phyloP scores from a whole-genome alignment of 495 filamentous ascomycete species.

The Daldinia caldariorum region DNA sequence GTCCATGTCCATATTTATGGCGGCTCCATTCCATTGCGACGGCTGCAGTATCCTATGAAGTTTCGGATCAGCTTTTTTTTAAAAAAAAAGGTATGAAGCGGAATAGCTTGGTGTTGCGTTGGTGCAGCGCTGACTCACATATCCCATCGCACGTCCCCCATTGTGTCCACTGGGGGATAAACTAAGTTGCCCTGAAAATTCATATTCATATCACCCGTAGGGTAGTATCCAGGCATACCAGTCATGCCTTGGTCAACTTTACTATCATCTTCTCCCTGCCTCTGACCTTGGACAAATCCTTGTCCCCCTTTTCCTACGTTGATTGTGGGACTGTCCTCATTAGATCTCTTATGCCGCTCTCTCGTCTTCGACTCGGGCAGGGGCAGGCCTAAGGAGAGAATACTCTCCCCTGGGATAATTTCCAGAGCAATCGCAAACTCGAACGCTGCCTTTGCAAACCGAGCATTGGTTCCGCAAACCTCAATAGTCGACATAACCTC shows the following conservation, averaged over 20 bases:
- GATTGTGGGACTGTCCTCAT: background rate
- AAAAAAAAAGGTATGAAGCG: background rate
- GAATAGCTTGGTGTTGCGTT: background rate
- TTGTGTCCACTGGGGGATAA: slow-evolving; percentile 5
- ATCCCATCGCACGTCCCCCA: slow-evolving; percentile 39
- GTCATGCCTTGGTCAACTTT: slow-evolving; percentile 16
- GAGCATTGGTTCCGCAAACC: slow-evolving; percentile 38
- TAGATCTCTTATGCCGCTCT: background rate
- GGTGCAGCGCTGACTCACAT: slow-evolving; percentile 25
- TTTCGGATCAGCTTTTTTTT: slow-evolving; percentile 13
- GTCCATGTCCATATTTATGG: slow-evolving; percentile 40
- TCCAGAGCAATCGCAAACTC: slow-evolving; percentile 34
- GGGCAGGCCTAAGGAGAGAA: slow-evolving; percentile 13
- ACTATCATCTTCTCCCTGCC: background rate
- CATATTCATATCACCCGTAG: slow-evolving; percentile 6
- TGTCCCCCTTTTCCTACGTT: background rate
- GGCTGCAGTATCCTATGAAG: slow-evolving; percentile 34
- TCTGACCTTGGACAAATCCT: background rate
- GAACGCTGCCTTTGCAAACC: slow-evolving; percentile 38
- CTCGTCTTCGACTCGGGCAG: slow-evolving; percentile 9
- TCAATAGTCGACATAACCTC: slow-evolving; percentile 39
- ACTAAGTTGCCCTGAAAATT: slow-evolving; percentile 14
- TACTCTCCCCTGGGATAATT: slow-evolving; percentile 26
- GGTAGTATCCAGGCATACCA: slow-evolving; percentile 20
- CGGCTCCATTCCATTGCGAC: slow-evolving; percentile 34